Evolutionary conservation across 805 yeast species (phyloP), one percentile per base, ranked within the genome.

Genomic region (Candida vartiovaarae): DNA sequence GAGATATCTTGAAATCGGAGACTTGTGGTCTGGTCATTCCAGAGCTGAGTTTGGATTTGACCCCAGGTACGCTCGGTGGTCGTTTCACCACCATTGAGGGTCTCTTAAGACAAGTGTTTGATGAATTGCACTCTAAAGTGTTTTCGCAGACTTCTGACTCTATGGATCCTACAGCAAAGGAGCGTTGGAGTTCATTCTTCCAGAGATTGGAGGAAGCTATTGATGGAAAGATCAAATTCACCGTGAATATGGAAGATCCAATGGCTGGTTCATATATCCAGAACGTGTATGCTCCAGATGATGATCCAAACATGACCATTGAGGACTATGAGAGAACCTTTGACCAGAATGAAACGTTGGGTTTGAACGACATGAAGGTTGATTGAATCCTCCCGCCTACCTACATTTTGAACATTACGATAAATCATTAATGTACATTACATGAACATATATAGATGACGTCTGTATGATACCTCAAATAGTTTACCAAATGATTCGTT

Each of bases 241-340:
- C 97, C 1, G 74, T 93, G 32, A 62, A 77, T 35, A 84, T 93
- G 95, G 89, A 81, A 51, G 99, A 93, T 65, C 99, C 99, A 6
- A 68, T 93, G 56, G 96, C 97, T 20, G 83, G 95, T 4, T 88
- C 96, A 1, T 93, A 93, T 59, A 84, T 93, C 50, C 99, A 93
- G 67, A 93, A 93, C 61, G 93, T 91, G n/a, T 93, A 90, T 60
- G 99, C 99, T 32, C 99, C 99, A 27, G 99, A 93, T 66, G 77
- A 78, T 35, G 99, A 93, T 67, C 99, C 99, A 52, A 87, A 91
- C 62, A 93, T 93, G 98, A 72, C 63, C 35, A 77, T 85, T 48
- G 96, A 84, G 66, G 96, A 93, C 45, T 87, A 78, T 54, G 95
- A 88, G 53, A 84, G 99, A 71, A 82, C 95, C 3, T 69, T 72